These are phyloP conservation scores for Talaromyces sp. DNA, from an alignment of 2,329 filamentous ascomycete genomes.

Conservation along the genomic window DNA sequence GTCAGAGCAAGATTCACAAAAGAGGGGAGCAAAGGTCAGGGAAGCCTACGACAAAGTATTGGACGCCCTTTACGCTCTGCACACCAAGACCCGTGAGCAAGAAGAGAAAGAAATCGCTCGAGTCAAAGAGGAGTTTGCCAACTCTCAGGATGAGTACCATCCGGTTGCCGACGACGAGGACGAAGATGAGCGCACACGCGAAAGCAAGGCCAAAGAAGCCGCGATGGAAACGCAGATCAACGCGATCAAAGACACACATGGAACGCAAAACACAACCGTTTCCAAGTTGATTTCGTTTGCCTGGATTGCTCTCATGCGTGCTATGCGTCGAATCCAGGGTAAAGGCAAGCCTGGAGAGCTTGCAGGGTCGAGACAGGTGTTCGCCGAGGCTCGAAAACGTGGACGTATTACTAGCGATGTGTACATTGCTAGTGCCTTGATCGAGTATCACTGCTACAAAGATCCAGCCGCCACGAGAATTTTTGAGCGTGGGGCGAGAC, in stretches of 20 bases:
- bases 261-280: conserved; percentile 66
- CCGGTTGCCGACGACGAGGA: conserved; percentile 46
- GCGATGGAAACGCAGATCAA: conserved; percentile 51
- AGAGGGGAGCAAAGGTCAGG: conserved; percentile 66
- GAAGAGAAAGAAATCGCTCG: conserved; percentile 57
- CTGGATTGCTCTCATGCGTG: conserved; percentile 91
- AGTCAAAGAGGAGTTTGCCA: conserved; percentile 50
- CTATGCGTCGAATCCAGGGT: conserved; percentile 90
- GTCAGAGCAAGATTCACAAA: conserved; percentile 62
- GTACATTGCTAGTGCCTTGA: conserved; percentile 85
- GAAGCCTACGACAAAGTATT: conserved; percentile 79
- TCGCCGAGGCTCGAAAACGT: conserved; percentile 78
- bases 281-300: conserved; percentile 83
- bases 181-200: conserved; percentile 45
- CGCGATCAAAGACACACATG: conserved; percentile 58
- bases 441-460: conserved; percentile 95
- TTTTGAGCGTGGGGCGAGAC: conserved; percentile 84
- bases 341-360: conserved; percentile 64
- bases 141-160: conserved; percentile 32
- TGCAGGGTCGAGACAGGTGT: conserved; percentile 76
- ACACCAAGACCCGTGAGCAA: conserved; percentile 62
- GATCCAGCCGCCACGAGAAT: conserved; percentile 90
- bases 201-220: conserved; percentile 45
- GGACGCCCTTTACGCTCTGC: conserved; percentile 80
- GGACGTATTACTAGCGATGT: conserved; percentile 90